Percentiles rank a stretch among this genome's conserved stretches.
These are phyloP conservation scores for Isabelozyma gotoi DNA, from an alignment of 805 yeast species.

Conservation along the genomic window DNA sequence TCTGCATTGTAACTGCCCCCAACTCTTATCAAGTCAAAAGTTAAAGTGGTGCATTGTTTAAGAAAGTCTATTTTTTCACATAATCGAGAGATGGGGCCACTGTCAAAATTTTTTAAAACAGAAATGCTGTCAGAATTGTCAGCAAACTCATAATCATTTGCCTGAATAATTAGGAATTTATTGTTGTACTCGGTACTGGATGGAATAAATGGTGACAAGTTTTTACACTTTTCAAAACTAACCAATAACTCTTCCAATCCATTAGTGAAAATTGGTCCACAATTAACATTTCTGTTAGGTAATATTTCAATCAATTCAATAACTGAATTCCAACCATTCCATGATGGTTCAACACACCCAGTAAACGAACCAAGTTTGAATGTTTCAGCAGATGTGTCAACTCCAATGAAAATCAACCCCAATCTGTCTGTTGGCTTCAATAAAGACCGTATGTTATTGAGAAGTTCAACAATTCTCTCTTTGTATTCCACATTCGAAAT, in stretches of 20 bases:
- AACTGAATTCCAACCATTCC: constrained; percentile 52
- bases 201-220: constrained; percentile 24
- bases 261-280: constrained; percentile 11
- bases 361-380: constrained; percentile 40
- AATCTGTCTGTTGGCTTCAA: constrained; percentile 41
- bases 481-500: constrained; percentile 28
- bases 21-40: constrained; percentile 23
- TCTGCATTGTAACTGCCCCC: constrained; percentile 18
- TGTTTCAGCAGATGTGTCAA: constrained; percentile 28
- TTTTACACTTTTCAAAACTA: constrained; percentile 26
- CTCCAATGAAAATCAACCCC: constrained; percentile 50
- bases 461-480: constrained; percentile 14
- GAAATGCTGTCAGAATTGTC: neutral
- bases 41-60: constrained; percentile 11
- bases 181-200: constrained; percentile 4
- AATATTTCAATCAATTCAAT: constrained; percentile 33
- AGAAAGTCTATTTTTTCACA: constrained; percentile 4
- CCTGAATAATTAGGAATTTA: constrained; percentile 14
- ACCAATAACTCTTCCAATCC: constrained; percentile 21
- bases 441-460: constrained; percentile 23
- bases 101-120: neutral
- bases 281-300: constrained; percentile 5
- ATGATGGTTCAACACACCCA: constrained; percentile 43
- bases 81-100: neutral
- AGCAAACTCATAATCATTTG: constrained; percentile 3